These are phyloP conservation scores for Pseudonitzschia multiseries DNA, from an alignment of 108 stramenopile genomes.

Conservation along the genomic window DNA sequence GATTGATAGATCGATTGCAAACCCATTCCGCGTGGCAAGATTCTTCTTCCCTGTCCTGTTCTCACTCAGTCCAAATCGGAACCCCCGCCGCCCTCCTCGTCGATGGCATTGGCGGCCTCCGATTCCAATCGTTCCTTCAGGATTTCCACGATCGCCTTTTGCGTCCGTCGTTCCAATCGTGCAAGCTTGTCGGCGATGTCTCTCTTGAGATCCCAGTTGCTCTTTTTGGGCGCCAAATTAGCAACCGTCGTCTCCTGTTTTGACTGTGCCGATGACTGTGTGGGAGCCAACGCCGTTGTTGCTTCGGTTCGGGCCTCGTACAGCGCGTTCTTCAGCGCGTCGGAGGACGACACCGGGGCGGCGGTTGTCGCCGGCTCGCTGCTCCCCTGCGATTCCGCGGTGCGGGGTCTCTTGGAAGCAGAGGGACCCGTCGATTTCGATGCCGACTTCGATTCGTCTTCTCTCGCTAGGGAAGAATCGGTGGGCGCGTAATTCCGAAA, in stretches of 20 bases:
- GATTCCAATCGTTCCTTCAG: constrained; percentile 65
- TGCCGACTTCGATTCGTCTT: constrained; percentile 45
- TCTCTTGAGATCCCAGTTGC: constrained; percentile 88
- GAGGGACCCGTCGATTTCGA: constrained; percentile 6
- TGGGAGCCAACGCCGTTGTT: not conserved
- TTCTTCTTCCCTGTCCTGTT: too few species aligned
- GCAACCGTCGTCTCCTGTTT: not conserved
- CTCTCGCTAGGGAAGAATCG: constrained; percentile 27
- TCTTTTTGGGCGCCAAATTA: constrained; percentile 58
- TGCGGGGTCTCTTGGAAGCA: constrained; percentile 14
- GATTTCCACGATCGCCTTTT: constrained; percentile 73
- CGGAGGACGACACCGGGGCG: constrained; percentile 15
- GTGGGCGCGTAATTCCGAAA: constrained; percentile 78
- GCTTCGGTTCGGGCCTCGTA: constrained; percentile 42
- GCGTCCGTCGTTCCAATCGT: constrained; percentile 70
- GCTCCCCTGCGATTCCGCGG: not conserved
- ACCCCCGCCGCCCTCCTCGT: constrained; percentile 38
- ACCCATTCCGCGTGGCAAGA: too few species aligned
- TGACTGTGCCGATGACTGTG: not conserved
- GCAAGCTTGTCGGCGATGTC: constrained; percentile 70
- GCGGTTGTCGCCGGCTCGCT: not conserved
- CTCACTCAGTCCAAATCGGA: constrained; percentile 49
- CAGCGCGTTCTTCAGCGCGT: constrained; percentile 60
- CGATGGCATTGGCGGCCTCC: constrained; percentile 55
- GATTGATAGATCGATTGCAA: not conserved